These are phyloP conservation scores for Aspergillus kassunensis DNA, from an alignment of 495 filamentous ascomycete genomes.

Conservation along the genomic window DNA sequence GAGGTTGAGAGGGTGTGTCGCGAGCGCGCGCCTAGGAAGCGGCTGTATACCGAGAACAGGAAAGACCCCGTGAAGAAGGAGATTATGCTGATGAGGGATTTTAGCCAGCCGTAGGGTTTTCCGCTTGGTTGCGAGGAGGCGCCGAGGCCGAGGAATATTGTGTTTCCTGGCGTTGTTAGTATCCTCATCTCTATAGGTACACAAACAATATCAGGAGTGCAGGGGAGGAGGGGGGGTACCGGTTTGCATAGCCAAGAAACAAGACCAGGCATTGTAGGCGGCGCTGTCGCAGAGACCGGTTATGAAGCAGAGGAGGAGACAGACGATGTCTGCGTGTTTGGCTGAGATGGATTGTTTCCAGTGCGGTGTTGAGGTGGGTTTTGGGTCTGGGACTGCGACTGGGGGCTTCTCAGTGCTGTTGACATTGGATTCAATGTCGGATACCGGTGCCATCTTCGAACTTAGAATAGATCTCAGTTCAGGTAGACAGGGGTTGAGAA, in stretches of 20 bases:
- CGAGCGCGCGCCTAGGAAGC: slow-evolving; percentile 32
- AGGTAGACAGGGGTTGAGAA: too few species aligned
- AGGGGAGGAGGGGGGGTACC: slow-evolving; percentile 29
- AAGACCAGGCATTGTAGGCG: slow-evolving; percentile 59
- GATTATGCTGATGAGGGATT: slow-evolving; percentile 54
- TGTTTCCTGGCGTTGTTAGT: slow-evolving; percentile 48
- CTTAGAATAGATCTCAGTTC: background rate
- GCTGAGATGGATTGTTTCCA: slow-evolving; percentile 39
- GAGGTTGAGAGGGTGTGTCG: slow-evolving; percentile 53
- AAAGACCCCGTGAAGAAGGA: slow-evolving; percentile 48
- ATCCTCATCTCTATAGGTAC: too few species aligned
- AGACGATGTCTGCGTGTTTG: slow-evolving; percentile 47
- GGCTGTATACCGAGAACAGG: slow-evolving; percentile 23
- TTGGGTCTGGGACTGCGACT: background rate
- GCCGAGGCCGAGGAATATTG: slow-evolving; percentile 63
- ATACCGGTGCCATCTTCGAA: background rate
- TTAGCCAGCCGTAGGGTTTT: slow-evolving; percentile 58
- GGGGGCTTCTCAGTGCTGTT: background rate
- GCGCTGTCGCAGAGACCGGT: slow-evolving; percentile 59
- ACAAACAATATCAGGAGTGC: background rate
- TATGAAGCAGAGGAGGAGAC: slow-evolving; percentile 53
- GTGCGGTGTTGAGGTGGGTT: slow-evolving; percentile 5
- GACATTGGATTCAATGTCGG: slow-evolving; percentile 22
- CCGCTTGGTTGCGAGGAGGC: slow-evolving; percentile 45
- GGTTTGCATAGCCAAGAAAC: slow-evolving; percentile 63